Base-by-base conservation (phyloP, 495 filamentous ascomycete species). In the Penicillium daleae region DNA sequence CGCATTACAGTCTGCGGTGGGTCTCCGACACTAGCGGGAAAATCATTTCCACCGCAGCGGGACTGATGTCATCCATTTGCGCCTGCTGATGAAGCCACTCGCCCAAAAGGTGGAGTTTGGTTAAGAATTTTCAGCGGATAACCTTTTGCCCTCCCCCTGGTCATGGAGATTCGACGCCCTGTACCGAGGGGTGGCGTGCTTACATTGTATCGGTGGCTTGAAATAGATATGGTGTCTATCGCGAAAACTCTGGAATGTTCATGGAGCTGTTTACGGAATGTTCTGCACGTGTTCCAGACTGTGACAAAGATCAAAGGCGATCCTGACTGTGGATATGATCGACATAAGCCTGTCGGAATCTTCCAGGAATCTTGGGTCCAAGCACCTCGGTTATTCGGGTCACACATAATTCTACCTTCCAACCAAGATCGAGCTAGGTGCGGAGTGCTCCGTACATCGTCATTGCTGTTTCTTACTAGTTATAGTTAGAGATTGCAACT, bases 11-110 rank as follows among this genome's bases (percentile, higher is more conserved):
- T n/a, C n/a, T n/a, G n/a, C 7, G 8, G 58, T 62, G 60, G 46
- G 48, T 42, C 52, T 15, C 26, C 24, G 46, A 22, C 39, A 31
- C 54, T 63, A 63, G 60, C 53, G 55, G 55, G 54, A 63, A 63
- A 62, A 57, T 12, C 50, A 33, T 62, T 42, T 57, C 12, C 35
- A 42, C 53, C 19, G 19, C 29, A 29, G n/a, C 35, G 33, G 46
- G 39, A 52, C 46, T 63, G 60, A 63, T 63, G 60, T 63, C 60
- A 63, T 58, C 27, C 44, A 53, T 46, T n/a, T 57, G 26, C 44
- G 24, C 46, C 46, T 29, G 24, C 1, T 29, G 46, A 49, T 49
- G 26, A 10, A 49, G 46, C 26, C 3, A 49, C 17, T 4, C 13
- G 21, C 6, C 35, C 35, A 39, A 39, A 27, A 49, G 46, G 46